Conservation (phyloP, 1,284 basidiomycete species). For the Somion occarium region DNA sequence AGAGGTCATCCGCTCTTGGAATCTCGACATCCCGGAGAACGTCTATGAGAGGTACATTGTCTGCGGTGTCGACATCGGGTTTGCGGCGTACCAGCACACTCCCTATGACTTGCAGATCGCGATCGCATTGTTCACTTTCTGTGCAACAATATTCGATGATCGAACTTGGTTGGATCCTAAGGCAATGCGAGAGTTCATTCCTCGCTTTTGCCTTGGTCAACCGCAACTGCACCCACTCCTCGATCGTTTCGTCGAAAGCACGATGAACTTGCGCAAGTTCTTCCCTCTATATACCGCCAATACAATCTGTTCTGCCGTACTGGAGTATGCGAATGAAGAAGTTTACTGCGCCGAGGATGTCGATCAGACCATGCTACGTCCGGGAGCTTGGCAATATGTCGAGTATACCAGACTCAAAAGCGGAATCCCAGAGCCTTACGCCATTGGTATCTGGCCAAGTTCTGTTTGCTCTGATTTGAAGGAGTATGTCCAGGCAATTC, state of each 20-base stretch:
- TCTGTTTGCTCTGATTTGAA: neutral
- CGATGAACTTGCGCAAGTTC: neutral
- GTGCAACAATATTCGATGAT: neutral
- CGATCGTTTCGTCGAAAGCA: neutral
- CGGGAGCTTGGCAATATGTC: neutral
- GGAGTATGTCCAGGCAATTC: conserved; percentile 3
- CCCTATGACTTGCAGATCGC: neutral
- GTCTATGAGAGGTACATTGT: neutral
- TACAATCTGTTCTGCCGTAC: neutral
- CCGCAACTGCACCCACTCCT: conserved; percentile 7
- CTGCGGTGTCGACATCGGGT: neutral
- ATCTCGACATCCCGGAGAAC: neutral
- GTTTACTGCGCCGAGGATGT: neutral
- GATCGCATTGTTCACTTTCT: neutral
- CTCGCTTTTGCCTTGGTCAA: neutral
- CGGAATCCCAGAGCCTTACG: conserved; percentile 5
- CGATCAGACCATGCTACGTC: neutral
- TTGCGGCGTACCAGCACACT: neutral
- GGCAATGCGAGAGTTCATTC: conserved; percentile 1
- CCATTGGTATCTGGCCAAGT: conserved; percentile 4
- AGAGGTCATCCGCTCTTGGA: neutral
- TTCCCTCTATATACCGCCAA: conserved; percentile 3
- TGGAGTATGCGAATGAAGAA: conserved; percentile 5
- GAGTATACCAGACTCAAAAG: conserved; percentile 5
- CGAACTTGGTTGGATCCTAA: neutral